Evolutionary conservation across 2,329 filamentous ascomycete species (phyloP).

Genomic region (Dothistroma pini): DNA sequence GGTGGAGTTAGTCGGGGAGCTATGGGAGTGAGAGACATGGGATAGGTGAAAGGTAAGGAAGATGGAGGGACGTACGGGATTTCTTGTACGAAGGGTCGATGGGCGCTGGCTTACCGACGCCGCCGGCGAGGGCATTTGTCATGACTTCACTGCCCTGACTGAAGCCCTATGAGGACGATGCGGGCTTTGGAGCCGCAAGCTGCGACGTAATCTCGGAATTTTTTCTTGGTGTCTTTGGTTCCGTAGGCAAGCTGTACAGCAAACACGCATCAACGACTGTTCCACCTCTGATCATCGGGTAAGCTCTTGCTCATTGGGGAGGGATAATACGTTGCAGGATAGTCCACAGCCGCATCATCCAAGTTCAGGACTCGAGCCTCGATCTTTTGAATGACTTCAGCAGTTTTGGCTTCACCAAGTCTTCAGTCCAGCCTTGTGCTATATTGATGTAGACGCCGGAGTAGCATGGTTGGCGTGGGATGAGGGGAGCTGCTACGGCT

Average conservation of each 20-base stretch:
- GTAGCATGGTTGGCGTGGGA: slow-evolving; percentile 14
- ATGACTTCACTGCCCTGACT: slow-evolving; percentile 27
- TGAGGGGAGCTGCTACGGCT: slow-evolving; percentile 14
- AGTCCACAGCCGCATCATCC: slow-evolving; percentile 30
- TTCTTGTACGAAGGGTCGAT: slow-evolving; percentile 24
- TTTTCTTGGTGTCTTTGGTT: slow-evolving; percentile 29
- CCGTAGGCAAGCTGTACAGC: slow-evolving; percentile 19
- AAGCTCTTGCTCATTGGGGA: slow-evolving; percentile 25
- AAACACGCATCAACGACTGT: too few species aligned
- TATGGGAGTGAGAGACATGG: too few species aligned
- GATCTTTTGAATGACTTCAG: slow-evolving; percentile 30
- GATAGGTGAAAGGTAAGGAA: too few species aligned
- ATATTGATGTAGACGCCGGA: slow-evolving; percentile 34
- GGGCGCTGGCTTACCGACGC: slow-evolving; percentile 24
- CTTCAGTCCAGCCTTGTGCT: slow-evolving; percentile 30
- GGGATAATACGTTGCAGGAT: slow-evolving; percentile 20
- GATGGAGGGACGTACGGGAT: too few species aligned
- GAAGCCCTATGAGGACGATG: slow-evolving; percentile 36
- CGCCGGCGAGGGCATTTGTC: slow-evolving; percentile 6
- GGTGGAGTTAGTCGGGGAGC: too few species aligned
- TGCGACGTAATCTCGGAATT: slow-evolving; percentile 29
- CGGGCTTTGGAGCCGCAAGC: slow-evolving; percentile 26
- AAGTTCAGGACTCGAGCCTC: slow-evolving; percentile 31
- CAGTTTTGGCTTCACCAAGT: slow-evolving; percentile 32
- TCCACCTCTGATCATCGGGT: too few species aligned